Conservation (phyloP, 352 stramenopile genomes). For the Globisporangium nagaii region DNA sequence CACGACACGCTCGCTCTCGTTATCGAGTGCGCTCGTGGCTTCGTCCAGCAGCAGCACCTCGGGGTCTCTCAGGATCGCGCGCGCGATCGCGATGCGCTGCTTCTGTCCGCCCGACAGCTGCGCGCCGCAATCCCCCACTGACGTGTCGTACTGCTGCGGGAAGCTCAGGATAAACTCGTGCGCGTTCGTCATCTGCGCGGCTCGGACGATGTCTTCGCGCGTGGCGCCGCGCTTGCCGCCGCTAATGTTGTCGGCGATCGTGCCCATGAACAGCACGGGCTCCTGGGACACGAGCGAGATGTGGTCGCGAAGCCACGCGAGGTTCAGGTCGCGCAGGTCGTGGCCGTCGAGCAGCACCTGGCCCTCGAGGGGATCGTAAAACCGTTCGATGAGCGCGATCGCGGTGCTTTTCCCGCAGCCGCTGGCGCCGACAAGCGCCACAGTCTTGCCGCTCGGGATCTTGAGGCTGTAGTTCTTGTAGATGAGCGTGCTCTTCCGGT, state of each 20-base stretch:
- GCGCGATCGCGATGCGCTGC: slow-evolving; percentile 86
- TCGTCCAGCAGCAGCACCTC: slow-evolving; percentile 90
- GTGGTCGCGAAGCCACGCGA: slow-evolving; percentile 37
- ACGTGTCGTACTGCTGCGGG: slow-evolving; percentile 79
- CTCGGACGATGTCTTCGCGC: slow-evolving; percentile 74
- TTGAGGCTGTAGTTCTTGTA: slow-evolving; percentile 63
- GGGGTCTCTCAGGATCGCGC: slow-evolving; percentile 87
- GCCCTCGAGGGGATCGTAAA: slow-evolving; percentile 47
- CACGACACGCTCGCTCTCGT: slow-evolving; percentile 22
- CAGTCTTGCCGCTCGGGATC: slow-evolving; percentile 42
- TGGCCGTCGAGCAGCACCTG: slow-evolving; percentile 55
- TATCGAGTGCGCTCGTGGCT: slow-evolving; percentile 76
- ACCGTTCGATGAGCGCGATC: slow-evolving; percentile 67
- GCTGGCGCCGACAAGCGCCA: slow-evolving; percentile 82
- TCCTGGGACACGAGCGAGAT: slow-evolving; percentile 81
- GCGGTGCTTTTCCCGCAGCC: slow-evolving; percentile 85
- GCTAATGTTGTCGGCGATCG: slow-evolving; percentile 57
- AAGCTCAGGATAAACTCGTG: slow-evolving; percentile 90
- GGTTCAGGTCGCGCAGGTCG: slow-evolving; percentile 54
- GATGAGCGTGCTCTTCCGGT: slow-evolving; percentile 34
- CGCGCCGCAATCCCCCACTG: slow-evolving; percentile 84
- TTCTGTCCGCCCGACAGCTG: slow-evolving; percentile 90
- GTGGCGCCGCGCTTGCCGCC: slow-evolving; percentile 38
- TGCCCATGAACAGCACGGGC: slow-evolving; percentile 65
- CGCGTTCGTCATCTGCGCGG: slow-evolving; percentile 79